Evolutionary conservation across 345 rosid genomes (phyloP), one percentile per base, ranked within the genome.

Genomic region (Noccaea caerulescens): DNA sequence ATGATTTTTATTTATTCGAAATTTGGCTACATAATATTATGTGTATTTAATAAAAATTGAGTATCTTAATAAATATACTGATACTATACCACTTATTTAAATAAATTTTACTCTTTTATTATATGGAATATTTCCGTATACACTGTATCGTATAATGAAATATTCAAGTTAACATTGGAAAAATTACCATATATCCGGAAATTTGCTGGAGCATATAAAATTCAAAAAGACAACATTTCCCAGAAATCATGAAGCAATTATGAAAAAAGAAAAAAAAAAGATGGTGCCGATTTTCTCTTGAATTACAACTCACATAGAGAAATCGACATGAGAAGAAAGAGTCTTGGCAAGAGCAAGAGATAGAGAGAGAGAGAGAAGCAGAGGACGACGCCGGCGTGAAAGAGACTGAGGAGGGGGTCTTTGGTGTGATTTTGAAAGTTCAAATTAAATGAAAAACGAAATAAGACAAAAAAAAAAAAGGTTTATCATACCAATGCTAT

Each of bases 171-270:
- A 18, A 1, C 1, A 0, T 18, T 18, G 20, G 1, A 18, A 18
- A 18, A 18, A 18, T 0, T 18, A 18, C 20, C 20, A 18, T 18
- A 18, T 18, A 18, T 18, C 20, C 47, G 34, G 4, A 20, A 58
- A 30, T 45, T 62, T 13, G 12, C 7, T 1, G 36, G 50, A 33
- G 43, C 66, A 77, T 10, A 75, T 33, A 68, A 75, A 56, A 68
- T 32, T 41, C 52, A 54, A 46, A 47, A 42, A 20, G 72, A 66
- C 30, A 27, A 71, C 39, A 76, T 34, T 70, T 79, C 79, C 27
- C 78, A 53, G 59, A 77, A 74, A 32, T 9, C 68, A 66, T 23
- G 16, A 36, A 50, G 12, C 14, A 47, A 25, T 6, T 2, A 2
- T 2, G 30, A 3, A 20, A 20, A 20, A 27, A 2, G 4, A 3